Evolutionary conservation across 768 basidiomycete genomes (phyloP).

Genomic region (Hericium erinaceus): DNA sequence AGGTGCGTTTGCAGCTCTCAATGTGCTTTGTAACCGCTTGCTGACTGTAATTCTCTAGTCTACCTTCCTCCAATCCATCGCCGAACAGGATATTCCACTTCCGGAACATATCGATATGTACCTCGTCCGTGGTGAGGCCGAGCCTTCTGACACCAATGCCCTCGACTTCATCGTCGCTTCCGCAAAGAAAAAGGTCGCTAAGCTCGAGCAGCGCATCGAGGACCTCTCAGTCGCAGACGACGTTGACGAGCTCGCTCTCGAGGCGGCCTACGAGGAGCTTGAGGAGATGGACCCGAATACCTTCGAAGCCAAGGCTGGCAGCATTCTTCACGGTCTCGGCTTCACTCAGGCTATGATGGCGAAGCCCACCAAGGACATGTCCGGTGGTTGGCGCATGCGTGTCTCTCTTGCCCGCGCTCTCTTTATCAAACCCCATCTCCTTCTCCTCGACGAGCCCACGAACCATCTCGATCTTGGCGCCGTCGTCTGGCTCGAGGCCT

Average conservation of each 20-base stretch:
- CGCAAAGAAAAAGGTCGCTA: conserved; percentile 87
- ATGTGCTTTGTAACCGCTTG: not conserved
- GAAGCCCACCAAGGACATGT: conserved; percentile 97
- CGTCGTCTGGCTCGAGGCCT: conserved; percentile 98
- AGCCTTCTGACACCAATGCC: conserved; percentile 93
- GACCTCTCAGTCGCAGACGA: conserved; percentile 84
- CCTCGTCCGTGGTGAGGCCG: conserved; percentile 91
- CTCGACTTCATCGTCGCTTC: conserved; percentile 93
- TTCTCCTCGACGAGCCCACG: conserved; percentile 88
- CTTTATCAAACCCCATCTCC: conserved; percentile 92
- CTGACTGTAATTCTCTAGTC: conserved; percentile 42
- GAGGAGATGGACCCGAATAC: conserved; percentile 95
- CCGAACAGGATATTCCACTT: conserved; percentile 91
- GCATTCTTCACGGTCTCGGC: conserved; percentile 95
- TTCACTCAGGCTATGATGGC: conserved; percentile 90
- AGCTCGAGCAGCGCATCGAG: conserved; percentile 89
- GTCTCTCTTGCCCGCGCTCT: conserved; percentile 93
- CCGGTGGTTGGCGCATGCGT: conserved; percentile 98
- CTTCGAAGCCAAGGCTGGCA: conserved; percentile 92
- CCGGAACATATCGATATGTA: conserved; percentile 96
- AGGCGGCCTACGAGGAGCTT: conserved; percentile 87
- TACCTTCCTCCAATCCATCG: conserved; percentile 91
- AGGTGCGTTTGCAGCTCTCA: conserved; percentile 44
- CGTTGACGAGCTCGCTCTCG: conserved; percentile 82
- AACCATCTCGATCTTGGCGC: conserved; percentile 95